Conservation (phyloP, 345 rosid species). For the Punica granatum region DNA sequence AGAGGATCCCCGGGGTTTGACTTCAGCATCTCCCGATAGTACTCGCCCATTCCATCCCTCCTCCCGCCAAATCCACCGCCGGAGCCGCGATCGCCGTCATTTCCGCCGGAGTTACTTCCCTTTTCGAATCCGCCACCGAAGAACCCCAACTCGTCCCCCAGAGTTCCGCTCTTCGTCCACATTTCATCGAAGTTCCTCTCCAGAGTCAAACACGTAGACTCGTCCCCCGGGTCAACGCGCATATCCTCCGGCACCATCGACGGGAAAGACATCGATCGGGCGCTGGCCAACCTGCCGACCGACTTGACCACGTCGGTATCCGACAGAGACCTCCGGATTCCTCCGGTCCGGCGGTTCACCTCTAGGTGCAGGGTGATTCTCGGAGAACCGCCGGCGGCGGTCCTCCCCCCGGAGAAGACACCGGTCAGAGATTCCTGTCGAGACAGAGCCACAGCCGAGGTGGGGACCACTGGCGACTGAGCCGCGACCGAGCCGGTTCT, state of each 20-base stretch:
- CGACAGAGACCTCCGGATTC: constrained; percentile 45
- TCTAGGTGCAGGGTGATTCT: constrained; percentile 41
- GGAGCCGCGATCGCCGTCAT: constrained; percentile 4
- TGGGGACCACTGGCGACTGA: constrained; percentile 16
- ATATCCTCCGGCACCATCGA: constrained; percentile 45
- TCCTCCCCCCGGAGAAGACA: constrained; percentile 36
- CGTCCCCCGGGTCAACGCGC: constrained; percentile 8
- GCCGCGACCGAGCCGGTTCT: constrained; percentile 54
- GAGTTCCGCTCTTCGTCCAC: constrained; percentile 28
- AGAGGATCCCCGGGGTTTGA: constrained; percentile 56
- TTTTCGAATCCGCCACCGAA: constrained; percentile 31
- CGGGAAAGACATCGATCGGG: constrained; percentile 31
- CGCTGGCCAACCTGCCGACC: constrained; percentile 12
- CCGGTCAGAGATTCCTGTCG: constrained; percentile 32
- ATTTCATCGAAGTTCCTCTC: constrained; percentile 5
- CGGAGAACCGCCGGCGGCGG: constrained; percentile 17
- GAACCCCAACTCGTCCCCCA: constrained; percentile 32
- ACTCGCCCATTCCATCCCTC: constrained; percentile 44
- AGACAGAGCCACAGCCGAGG: constrained; percentile 28
- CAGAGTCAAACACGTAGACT: constrained; percentile 1
- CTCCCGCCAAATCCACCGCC: constrained; percentile 20
- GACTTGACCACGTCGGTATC: constrained; percentile 40
- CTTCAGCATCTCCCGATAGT: constrained; percentile 59
- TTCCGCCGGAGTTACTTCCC: constrained; percentile 14
- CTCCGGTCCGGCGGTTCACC: constrained; percentile 14